phyloP scores from a whole-genome alignment of 768 basidiomycete genomes.

The Termitomyces sp. region DNA sequence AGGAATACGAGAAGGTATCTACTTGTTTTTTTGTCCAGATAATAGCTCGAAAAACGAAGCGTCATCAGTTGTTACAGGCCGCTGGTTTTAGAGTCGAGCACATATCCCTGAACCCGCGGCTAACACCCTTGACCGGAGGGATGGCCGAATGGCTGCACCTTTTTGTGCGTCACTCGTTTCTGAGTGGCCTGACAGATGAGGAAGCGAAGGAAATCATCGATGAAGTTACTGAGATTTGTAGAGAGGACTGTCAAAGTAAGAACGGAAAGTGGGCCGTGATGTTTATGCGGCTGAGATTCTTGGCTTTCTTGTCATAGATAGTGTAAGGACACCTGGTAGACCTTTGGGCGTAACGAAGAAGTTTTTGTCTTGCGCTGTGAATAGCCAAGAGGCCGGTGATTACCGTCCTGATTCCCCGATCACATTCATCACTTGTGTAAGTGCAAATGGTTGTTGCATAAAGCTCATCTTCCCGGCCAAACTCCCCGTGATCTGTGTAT shows the following conservation, averaged over 20 bases:
- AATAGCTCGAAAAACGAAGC: too few species aligned
- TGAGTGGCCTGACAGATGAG: slow-evolving; percentile 43
- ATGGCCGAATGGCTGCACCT: slow-evolving; percentile 63
- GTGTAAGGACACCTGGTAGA: neutral
- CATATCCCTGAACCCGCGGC: slow-evolving; percentile 49
- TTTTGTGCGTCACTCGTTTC: slow-evolving; percentile 51
- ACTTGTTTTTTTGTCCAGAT: neutral
- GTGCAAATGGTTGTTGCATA: neutral
- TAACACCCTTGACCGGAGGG: slow-evolving; percentile 46
- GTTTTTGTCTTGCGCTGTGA: too few species aligned
- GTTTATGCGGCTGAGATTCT: slow-evolving; percentile 66
- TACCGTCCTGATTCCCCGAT: neutral
- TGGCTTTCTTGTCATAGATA: slow-evolving; percentile 34
- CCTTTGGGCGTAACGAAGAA: too few species aligned
- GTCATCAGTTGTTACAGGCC: too few species aligned
- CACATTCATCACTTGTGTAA: neutral
- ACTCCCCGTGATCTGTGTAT: neutral
- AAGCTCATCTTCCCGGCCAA: neutral
- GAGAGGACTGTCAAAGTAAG: slow-evolving; percentile 50
- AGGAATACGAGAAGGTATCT: slow-evolving; percentile 26
- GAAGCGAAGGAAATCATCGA: slow-evolving; percentile 56
- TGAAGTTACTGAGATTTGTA: slow-evolving; percentile 53
- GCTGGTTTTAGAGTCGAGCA: slow-evolving; percentile 25
- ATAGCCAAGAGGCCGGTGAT: neutral
- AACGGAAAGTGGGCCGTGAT: slow-evolving; percentile 64